A percentile compares a stretch with the other conserved stretches of the same genome.
phyloP scores from a whole-genome alignment of 2,329 filamentous ascomycete genomes.

The Fusarium temperatum region DNA sequence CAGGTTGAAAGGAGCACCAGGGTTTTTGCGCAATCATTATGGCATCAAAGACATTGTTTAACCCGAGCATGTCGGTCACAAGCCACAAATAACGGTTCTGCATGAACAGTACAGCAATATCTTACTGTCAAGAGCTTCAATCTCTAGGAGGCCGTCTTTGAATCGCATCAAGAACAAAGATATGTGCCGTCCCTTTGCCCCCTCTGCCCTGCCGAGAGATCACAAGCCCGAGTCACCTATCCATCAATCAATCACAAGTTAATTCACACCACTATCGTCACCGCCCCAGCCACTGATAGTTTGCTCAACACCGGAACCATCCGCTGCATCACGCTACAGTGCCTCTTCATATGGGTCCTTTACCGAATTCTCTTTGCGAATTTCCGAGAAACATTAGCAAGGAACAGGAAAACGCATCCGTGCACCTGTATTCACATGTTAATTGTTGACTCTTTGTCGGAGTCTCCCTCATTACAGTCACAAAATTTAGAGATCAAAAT shows the following conservation, averaged over 20 bases:
- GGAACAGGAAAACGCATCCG: slow-evolving; percentile 1
- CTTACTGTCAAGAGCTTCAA: background rate
- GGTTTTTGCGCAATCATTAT: background rate
- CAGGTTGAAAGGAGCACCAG: background rate
- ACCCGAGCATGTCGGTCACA: slow-evolving; percentile 7
- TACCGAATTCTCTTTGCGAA: slow-evolving; percentile 12
- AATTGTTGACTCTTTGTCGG: background rate
- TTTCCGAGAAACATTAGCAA: slow-evolving; percentile 19
- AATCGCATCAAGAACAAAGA: background rate
- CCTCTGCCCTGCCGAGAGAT: slow-evolving; percentile 7
- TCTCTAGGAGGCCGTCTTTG: background rate
- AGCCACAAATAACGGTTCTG: slow-evolving; percentile 9
- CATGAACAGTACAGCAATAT: background rate
- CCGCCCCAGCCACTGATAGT: background rate
- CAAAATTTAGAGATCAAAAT: background rate
- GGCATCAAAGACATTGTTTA: slow-evolving; percentile 10
- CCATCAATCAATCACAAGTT: slow-evolving; percentile 26
- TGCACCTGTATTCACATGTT: slow-evolving; percentile 28
- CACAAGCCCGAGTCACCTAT: slow-evolving; percentile 4
- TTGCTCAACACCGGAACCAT: slow-evolving; percentile 4
- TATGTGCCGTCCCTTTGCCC: background rate
- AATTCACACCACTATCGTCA: slow-evolving; percentile 25
- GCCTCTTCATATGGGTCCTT: slow-evolving; percentile 8
- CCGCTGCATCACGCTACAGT: slow-evolving; percentile 15
- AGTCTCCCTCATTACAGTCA: background rate